Conservation (phyloP, 2,329 filamentous ascomycete species). For the Penicillium sumatraense region DNA sequence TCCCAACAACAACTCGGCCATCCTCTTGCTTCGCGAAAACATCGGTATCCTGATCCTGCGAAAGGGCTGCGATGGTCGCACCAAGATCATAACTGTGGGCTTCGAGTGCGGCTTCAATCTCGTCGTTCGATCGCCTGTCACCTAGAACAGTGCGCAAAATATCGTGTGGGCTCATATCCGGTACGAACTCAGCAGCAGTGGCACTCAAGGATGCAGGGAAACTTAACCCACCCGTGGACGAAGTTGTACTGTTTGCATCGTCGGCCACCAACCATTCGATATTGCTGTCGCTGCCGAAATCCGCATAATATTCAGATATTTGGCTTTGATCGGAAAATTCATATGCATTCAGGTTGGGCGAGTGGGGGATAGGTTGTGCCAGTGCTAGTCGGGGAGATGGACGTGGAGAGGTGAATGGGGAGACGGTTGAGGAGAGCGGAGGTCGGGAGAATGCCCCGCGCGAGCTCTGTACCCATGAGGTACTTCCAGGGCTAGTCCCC, state of each 20-base stretch:
- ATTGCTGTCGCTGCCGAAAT: slow-evolving; percentile 83
- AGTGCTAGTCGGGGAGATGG: slow-evolving; percentile 90
- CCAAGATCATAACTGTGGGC: slow-evolving; percentile 91
- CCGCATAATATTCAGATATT: slow-evolving; percentile 83
- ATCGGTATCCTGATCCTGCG: slow-evolving; percentile 69
- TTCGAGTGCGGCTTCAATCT: slow-evolving; percentile 89
- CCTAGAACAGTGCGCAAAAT: slow-evolving; percentile 95
- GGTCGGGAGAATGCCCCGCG: slow-evolving; percentile 76
- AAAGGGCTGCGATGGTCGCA: slow-evolving; percentile 85
- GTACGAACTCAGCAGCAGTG: slow-evolving; percentile 79
- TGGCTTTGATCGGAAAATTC: slow-evolving; percentile 87
- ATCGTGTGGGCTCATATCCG: slow-evolving; percentile 97
- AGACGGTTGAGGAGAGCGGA: slow-evolving; percentile 76
- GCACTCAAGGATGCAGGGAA: slow-evolving; percentile 70
- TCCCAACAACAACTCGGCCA: slow-evolving; percentile 76
- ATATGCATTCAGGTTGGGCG: slow-evolving; percentile 91
- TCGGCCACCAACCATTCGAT: slow-evolving; percentile 95
- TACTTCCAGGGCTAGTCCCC: slow-evolving; percentile 79
- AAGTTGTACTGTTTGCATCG: slow-evolving; percentile 78
- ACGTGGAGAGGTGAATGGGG: slow-evolving; percentile 90
- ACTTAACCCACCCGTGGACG: slow-evolving; percentile 77
- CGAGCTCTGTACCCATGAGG: slow-evolving; percentile 74
- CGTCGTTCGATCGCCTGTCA: slow-evolving; percentile 85
- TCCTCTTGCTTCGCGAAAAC: slow-evolving; percentile 60
- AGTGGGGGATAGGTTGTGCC: slow-evolving; percentile 92